Evolutionary conservation across 2,329 filamentous ascomycete genomes (phyloP).

Genomic region (Pseudocercospora macadamiae): DNA sequence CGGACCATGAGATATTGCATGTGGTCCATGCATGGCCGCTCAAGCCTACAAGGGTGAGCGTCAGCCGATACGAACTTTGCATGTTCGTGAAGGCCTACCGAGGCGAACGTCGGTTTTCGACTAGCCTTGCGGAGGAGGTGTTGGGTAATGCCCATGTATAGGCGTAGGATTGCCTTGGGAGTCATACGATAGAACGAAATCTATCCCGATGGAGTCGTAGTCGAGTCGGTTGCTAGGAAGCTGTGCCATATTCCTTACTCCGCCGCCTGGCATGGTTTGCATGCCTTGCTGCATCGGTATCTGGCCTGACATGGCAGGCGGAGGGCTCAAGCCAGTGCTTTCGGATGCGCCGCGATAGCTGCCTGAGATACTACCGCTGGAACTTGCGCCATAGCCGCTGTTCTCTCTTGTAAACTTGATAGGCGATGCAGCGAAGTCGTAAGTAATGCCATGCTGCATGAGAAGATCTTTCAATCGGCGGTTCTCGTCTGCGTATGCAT

Average conservation of each 20-base stretch:
- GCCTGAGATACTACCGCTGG: slow-evolving; percentile 62
- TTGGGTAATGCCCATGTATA: slow-evolving; percentile 55
- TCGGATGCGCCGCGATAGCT: slow-evolving; percentile 59
- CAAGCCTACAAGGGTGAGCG: slow-evolving; percentile 62
- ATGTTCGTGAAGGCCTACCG: slow-evolving; percentile 23
- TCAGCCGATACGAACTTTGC: slow-evolving; percentile 32
- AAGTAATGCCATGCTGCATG: slow-evolving; percentile 60
- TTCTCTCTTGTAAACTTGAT: slow-evolving; percentile 39
- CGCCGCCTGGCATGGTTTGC: slow-evolving; percentile 22
- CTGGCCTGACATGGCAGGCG: slow-evolving; percentile 28
- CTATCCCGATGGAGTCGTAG: slow-evolving; percentile 82
- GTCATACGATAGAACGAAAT: slow-evolving; percentile 88
- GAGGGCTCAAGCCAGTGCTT: slow-evolving; percentile 52
- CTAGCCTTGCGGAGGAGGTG: slow-evolving; percentile 57
- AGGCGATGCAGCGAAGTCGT: slow-evolving; percentile 50
- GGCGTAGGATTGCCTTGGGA: slow-evolving; percentile 41
- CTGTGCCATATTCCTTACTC: slow-evolving; percentile 30
- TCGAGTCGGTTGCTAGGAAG: slow-evolving; percentile 55
- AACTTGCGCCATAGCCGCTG: slow-evolving; percentile 47
- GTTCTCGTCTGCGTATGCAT: slow-evolving; percentile 78
- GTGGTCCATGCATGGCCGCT: slow-evolving; percentile 92
- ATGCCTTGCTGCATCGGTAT: slow-evolving; percentile 12
- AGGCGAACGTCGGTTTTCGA: slow-evolving; percentile 10
- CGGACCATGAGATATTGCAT: slow-evolving; percentile 74
- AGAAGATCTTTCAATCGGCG: slow-evolving; percentile 69